These are phyloP conservation scores for Suhomyces bokatorum DNA, from an alignment of 1,139 yeast genomes.

Conservation along the genomic window DNA sequence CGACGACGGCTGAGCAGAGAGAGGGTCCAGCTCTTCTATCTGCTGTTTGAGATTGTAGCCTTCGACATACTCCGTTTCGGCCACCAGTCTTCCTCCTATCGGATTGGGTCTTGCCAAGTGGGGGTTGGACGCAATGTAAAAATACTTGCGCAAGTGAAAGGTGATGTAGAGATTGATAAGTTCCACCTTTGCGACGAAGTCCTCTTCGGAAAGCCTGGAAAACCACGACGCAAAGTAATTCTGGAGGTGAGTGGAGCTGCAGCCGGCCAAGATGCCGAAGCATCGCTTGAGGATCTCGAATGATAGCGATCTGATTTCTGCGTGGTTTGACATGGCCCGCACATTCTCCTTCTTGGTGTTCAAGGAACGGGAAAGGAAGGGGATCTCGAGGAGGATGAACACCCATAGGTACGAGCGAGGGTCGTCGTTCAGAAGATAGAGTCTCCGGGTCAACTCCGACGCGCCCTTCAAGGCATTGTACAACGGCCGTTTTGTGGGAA, in stretches of 20 bases:
- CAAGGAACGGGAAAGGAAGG: constrained; percentile 49
- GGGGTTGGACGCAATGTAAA: constrained; percentile 38
- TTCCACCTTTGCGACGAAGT: constrained; percentile 53
- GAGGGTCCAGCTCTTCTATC: constrained; percentile 12
- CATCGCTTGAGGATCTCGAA: constrained; percentile 67
- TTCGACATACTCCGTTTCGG: constrained; percentile 20
- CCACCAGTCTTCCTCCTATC: neutral
- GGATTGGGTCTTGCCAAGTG: constrained; percentile 19
- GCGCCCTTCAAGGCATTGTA: constrained; percentile 53
- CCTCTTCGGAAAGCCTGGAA: constrained; percentile 39
- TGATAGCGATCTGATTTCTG: constrained; percentile 55
- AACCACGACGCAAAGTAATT: constrained; percentile 61
- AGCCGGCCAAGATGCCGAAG: constrained; percentile 63
- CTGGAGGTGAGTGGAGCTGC: constrained; percentile 37
- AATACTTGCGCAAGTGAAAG: constrained; percentile 53
- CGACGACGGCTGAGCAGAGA: constrained; percentile 11
- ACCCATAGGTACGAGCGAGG: constrained; percentile 53
- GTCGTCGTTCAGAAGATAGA: constrained; percentile 35
- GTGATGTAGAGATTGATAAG: constrained; percentile 63
- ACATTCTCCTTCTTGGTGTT: constrained; percentile 18
- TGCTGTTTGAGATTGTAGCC: constrained; percentile 19
- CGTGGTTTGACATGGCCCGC: constrained; percentile 40
- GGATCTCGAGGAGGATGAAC: constrained; percentile 62
- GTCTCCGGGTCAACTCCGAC: constrained; percentile 46
- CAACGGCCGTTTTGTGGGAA: constrained; percentile 64